Evolutionary conservation across 164 flowering plant genomes (phyloP).

Genomic region (Stephania japonica): DNA sequence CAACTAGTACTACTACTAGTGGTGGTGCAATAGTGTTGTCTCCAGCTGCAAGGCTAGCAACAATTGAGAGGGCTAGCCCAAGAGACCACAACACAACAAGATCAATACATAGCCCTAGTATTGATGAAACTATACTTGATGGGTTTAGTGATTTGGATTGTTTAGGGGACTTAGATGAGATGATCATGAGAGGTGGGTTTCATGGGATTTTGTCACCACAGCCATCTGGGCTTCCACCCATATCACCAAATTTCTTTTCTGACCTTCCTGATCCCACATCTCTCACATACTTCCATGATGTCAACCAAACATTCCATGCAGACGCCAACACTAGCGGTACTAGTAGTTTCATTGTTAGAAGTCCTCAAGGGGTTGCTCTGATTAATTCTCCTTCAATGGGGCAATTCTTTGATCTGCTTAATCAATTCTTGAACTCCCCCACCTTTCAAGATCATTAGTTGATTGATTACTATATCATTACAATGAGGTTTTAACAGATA

Average conservation of each 20-base stretch:
- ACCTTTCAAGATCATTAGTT: no score
- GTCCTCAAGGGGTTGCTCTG: background rate
- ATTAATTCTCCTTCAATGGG: background rate
- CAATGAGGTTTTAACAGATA: no score
- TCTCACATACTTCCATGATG: background rate
- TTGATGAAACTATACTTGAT: no score
- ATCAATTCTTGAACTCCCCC: background rate
- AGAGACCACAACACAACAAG: no score
- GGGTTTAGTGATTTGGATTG: background rate
- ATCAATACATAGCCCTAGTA: no score
- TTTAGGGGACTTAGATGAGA: background rate
- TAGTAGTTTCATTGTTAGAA: background rate
- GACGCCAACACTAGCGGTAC: no score
- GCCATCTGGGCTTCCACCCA: background rate
- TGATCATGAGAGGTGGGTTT: background rate
- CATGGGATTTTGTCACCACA: background rate
- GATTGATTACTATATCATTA: no score
- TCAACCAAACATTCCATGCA: background rate
- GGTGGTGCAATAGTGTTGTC: background rate
- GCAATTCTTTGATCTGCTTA: background rate
- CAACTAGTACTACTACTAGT: background rate
- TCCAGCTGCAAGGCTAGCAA: background rate
- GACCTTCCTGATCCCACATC: background rate
- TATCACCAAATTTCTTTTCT: slow-evolving; percentile 4
- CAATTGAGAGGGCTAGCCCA: background rate